Evolutionary conservation across 1,139 yeast species (phyloP).

Genomic region (Arxiozyma slooffiae): DNA sequence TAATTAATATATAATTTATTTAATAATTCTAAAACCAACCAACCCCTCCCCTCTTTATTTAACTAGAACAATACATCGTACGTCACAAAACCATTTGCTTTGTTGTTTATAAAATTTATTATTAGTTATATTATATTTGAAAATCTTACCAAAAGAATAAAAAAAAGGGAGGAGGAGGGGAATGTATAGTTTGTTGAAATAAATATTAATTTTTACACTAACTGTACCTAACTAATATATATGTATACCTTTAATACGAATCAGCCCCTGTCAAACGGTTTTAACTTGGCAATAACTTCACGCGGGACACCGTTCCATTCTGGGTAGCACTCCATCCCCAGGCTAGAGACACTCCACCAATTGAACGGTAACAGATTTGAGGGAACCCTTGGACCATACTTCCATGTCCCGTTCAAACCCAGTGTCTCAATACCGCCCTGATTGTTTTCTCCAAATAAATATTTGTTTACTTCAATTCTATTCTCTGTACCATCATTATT

Average conservation of each 20-base stretch:
- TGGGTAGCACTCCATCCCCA: constrained; percentile 28
- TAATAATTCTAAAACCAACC: not conserved
- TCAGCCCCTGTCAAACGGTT: constrained; percentile 19
- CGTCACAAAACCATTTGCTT: not conserved
- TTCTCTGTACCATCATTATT: not conserved
- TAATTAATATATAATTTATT: too few relatives aligned
- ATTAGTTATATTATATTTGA: too few relatives aligned
- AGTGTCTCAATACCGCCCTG: constrained; percentile 25
- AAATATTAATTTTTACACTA: too few relatives aligned
- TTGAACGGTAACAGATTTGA: constrained; percentile 18
- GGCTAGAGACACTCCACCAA: constrained; percentile 23
- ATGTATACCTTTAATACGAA: too few relatives aligned
- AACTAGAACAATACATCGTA: too few relatives aligned
- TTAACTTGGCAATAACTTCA: constrained; percentile 17
- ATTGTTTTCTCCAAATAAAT: constrained; percentile 6
- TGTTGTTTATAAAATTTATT: not conserved
- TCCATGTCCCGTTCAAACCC: constrained; percentile 28
- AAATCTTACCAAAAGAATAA: not conserved
- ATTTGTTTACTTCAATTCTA: constrained; percentile 5
- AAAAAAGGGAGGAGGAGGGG: not conserved
- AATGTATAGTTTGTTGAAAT: not conserved
- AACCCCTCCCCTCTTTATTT: not conserved
- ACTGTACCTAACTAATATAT: too few relatives aligned
- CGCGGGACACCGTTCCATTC: constrained; percentile 27
- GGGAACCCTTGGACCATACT: constrained; percentile 21